Evolutionary conservation across 306 rosid genomes (phyloP), one percentile per base, ranked within the genome.

Genomic region (Aeschynomene evenia): DNA sequence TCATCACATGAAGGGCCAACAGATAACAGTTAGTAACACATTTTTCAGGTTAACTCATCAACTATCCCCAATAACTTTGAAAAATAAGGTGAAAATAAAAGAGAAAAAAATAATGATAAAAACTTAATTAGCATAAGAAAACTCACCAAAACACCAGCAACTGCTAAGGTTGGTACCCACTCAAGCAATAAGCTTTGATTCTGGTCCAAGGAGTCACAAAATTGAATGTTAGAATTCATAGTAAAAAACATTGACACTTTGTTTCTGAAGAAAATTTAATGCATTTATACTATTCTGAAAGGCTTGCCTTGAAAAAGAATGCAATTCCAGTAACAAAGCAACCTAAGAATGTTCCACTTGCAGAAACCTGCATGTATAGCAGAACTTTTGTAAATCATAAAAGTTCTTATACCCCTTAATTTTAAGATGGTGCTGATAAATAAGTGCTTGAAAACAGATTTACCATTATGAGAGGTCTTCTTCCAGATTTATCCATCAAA

Each of bases 111-210:
- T 36, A n/a, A n/a, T n/a, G n/a, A n/a, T n/a, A n/a, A n/a, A n/a
- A n/a, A n/a, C 26, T 50, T 20, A 52, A 49, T 24, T 51, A 18
- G 46, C n/a, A 28, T 15, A 54, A 63, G 34, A 54, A 49, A 72
- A 65, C 79, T 77, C 87, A 90, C 98, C 92, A 93, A 70, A 46
- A 93, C 82, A 0, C 98, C 94, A 26, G 76, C 63, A 74, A 90
- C 82, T 1, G 81, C 97, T 31, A 88, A 52, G 15, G 48, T 46
- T 21, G 86, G 86, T 51, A 78, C 83, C 75, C 72, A 82, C 20
- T 61, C 73, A 43, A 74, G 78, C 76, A 78, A 74, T 70, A 78
- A 70, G 39, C 69, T 70, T 45, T 82, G 81, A n/a, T 73, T 56
- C 86, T 82, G 83, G 52, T 63, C 13, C 69, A 74, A 63, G 5